phyloP scores from a whole-genome alignment of 1,284 basidiomycete species.

The Heterobasidion occidentale region DNA sequence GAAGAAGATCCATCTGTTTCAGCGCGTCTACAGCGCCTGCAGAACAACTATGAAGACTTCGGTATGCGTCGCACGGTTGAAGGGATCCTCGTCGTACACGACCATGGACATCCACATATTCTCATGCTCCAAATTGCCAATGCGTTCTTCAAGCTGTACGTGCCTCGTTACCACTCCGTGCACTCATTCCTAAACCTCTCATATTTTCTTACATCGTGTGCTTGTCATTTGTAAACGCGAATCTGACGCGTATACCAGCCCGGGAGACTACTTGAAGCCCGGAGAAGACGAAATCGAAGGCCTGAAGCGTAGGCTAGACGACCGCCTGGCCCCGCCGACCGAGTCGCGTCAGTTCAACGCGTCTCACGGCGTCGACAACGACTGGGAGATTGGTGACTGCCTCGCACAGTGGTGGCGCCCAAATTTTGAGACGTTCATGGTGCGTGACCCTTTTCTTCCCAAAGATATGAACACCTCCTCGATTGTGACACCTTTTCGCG shows the following conservation, averaged over 20 bases:
- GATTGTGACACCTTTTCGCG: background rate
- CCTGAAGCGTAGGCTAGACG: slow-evolving; percentile 81
- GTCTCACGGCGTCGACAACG: slow-evolving; percentile 69
- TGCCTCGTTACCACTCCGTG: slow-evolving; percentile 7
- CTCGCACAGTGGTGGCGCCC: slow-evolving; percentile 97
- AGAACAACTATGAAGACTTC: slow-evolving; percentile 95
- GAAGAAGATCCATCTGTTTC: slow-evolving; percentile 96
- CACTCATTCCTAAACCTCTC: background rate
- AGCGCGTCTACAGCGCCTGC: slow-evolving; percentile 79
- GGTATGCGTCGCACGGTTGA: slow-evolving; percentile 94
- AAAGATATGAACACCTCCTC: background rate
- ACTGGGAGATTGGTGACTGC: slow-evolving; percentile 95
- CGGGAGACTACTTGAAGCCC: slow-evolving; percentile 96
- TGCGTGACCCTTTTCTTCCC: slow-evolving; percentile 33
- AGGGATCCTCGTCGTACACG: slow-evolving; percentile 93
- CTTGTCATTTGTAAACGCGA: background rate
- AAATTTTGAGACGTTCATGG: slow-evolving; percentile 98
- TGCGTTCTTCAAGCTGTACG: slow-evolving; percentile 96
- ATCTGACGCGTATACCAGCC: slow-evolving; percentile 38
- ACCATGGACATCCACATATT: slow-evolving; percentile 91
- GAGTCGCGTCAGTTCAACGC: slow-evolving; percentile 61
- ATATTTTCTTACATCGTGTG: background rate
- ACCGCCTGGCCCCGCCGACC: slow-evolving; percentile 75
- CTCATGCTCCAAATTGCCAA: slow-evolving; percentile 98
- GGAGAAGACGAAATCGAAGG: slow-evolving; percentile 91